Evolutionary conservation across 768 basidiomycete species (phyloP).

Genomic region (Russula brevipes): DNA sequence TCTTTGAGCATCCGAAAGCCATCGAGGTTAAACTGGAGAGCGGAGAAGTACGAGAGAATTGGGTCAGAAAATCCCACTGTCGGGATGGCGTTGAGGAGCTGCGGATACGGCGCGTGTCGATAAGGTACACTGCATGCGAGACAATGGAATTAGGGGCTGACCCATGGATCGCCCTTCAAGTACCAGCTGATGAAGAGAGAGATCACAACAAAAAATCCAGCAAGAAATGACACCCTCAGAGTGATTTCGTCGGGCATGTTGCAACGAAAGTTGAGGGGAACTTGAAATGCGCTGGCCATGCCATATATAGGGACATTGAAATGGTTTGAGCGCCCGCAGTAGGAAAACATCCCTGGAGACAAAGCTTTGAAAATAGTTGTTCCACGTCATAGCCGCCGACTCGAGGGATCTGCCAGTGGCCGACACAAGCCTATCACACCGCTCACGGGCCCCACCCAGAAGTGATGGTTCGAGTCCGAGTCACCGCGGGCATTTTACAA

Average conservation of each 20-base stretch:
- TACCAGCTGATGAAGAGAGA: not conserved
- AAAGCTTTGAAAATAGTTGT: too few relatives aligned
- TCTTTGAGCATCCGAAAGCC: conserved; percentile 30
- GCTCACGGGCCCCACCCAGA: too few relatives aligned
- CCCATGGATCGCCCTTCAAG: not conserved
- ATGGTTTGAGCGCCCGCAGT: too few relatives aligned
- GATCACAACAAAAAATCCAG: not conserved
- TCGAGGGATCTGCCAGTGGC: too few relatives aligned
- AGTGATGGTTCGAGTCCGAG: too few relatives aligned
- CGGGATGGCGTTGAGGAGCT: conserved; percentile 30
- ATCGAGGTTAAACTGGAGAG: conserved; percentile 28
- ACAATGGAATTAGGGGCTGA: not conserved
- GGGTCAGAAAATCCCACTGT: conserved; percentile 36
- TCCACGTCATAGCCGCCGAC: too few relatives aligned
- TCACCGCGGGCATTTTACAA: too few relatives aligned
- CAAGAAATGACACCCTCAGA: not conserved
- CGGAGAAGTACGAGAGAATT: conserved; percentile 33
- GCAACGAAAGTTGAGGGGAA: not conserved
- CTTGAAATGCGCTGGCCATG: too few relatives aligned
- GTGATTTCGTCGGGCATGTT: conserved; percentile 2
- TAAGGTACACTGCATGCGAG: not conserved
- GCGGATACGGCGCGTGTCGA: not conserved
- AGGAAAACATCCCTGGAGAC: too few relatives aligned
- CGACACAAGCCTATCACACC: too few relatives aligned
- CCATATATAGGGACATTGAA: too few relatives aligned